Base-by-base conservation (phyloP, 805 yeast genomes). In the Zygosaccharomyces pseudorouxii region DNA sequence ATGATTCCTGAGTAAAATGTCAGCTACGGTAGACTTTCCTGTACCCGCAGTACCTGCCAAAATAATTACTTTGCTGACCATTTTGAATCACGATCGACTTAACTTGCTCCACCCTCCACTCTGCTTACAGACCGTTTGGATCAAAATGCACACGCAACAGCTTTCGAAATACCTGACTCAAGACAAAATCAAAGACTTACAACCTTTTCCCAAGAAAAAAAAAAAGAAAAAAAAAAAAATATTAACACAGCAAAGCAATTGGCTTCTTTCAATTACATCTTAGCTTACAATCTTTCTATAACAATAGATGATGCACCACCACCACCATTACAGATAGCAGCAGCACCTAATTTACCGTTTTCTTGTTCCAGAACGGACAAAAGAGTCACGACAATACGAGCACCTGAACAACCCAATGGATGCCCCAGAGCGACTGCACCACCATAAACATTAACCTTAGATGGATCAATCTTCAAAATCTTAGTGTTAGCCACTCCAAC, bases 271-370 rank as follows among this genome's bases (percentile, higher is more conserved):
- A 22, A 38, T 30, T 18, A 10, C 16, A 16, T 51, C 19, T 33
- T 18, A 33, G 16, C 20, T 19, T 68, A 77, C 39, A 81, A 63
- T 61, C 75, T 81, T 75, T 90, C 96, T 61, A 93, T 79, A 53
- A 93, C 88, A 62, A 93, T 75, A 22, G 98, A 84, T 48, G 96
- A 85, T 43, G 97, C 98, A 68, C 99, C 99, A 68, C 99, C 99
- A 64, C 99, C 99, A 76, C 99, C 99, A 71, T 93, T 93, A 79
- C 99, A 93, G 66, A 93, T 84, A 69, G 89, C 97, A 62, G 97
- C 97, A 57, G 82, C 89, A 69, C 99, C 99, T 58, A 82, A 70
- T 73, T 84, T 88, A 59, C 92, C 95, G 48, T 71, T 71, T 76
- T 93, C 98, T 74, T 92, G 97, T 33, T 71, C 57, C 65, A 93